phyloP scores from a whole-genome alignment of 495 filamentous ascomycete genomes.

The Aspergillus asperescens region DNA sequence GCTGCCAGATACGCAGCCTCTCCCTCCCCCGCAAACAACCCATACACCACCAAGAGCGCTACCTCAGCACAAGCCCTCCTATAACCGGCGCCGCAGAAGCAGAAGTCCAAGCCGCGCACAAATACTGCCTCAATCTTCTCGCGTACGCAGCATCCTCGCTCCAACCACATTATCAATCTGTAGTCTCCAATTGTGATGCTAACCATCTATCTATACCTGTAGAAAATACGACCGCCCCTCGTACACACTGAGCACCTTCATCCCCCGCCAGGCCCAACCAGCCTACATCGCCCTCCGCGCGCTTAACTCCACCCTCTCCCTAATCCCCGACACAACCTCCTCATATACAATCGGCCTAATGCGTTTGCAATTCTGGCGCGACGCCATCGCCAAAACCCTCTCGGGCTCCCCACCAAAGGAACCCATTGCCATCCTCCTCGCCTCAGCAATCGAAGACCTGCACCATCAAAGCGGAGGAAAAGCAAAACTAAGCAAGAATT shows the following conservation, averaged over 20 bases:
- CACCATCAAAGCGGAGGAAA: slow-evolving; percentile 48
- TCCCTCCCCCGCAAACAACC: neutral
- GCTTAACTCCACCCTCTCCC: slow-evolving; percentile 85
- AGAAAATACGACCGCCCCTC: slow-evolving; percentile 84
- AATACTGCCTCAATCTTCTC: slow-evolving; percentile 54
- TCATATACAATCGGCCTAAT: slow-evolving; percentile 74
- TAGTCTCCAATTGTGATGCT: slow-evolving; percentile 6
- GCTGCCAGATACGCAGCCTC: slow-evolving; percentile 16
- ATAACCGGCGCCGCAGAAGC: slow-evolving; percentile 29
- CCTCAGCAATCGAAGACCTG: slow-evolving; percentile 61
- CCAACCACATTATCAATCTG: neutral
- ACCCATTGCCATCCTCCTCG: slow-evolving; percentile 80
- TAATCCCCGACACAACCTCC: slow-evolving; percentile 80
- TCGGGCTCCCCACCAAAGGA: slow-evolving; percentile 76
- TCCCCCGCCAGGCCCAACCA: slow-evolving; percentile 63
- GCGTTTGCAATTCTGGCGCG: slow-evolving; percentile 93
- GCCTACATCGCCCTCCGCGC: slow-evolving; percentile 88
- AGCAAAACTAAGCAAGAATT: slow-evolving; percentile 65
- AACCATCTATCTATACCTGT: neutral
- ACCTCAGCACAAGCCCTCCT: slow-evolving; percentile 23
- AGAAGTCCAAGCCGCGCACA: slow-evolving; percentile 50
- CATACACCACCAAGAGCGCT: slow-evolving; percentile 17
- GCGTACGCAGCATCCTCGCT: slow-evolving; percentile 45
- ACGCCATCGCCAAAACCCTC: slow-evolving; percentile 68
- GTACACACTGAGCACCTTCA: slow-evolving; percentile 76